These are phyloP conservation scores for Metarhizium anisopliae DNA, from an alignment of 2,329 filamentous ascomycete species.

Conservation along the genomic window DNA sequence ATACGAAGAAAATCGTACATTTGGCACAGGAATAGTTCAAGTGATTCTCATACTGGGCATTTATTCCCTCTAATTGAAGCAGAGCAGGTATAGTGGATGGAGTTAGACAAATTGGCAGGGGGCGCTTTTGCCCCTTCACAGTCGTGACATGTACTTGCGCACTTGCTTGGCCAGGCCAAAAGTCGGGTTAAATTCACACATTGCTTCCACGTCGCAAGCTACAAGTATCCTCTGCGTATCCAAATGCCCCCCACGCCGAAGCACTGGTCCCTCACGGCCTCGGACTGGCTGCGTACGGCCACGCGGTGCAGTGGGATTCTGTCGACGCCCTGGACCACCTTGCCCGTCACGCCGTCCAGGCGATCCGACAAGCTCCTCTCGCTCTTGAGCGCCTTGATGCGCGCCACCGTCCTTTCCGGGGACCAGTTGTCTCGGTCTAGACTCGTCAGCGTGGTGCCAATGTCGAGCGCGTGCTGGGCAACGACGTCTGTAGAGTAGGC, in stretches of 20 bases:
- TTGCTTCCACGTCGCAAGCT: too few relatives aligned
- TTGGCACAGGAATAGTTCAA: too few relatives aligned
- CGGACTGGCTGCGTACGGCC: constrained; percentile 45
- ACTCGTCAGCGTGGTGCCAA: constrained; percentile 34
- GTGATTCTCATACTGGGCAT: too few relatives aligned
- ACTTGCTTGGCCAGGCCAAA: too few relatives aligned
- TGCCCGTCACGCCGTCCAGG: constrained; percentile 37
- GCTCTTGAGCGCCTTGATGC: constrained; percentile 28
- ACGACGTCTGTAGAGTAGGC: constrained; percentile 14
- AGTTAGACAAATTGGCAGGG: too few relatives aligned
- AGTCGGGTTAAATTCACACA: too few relatives aligned
- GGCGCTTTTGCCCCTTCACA: too few relatives aligned
- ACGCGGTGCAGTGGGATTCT: constrained; percentile 48
- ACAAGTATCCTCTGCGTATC: constrained; percentile 18
- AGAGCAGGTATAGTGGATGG: too few relatives aligned
- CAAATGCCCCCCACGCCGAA: constrained; percentile 40
- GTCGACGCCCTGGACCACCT: constrained; percentile 46
- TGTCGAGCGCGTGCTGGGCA: constrained; percentile 28
- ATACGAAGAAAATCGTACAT: too few relatives aligned
- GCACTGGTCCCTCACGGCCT: constrained; percentile 36
- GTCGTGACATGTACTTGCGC: too few relatives aligned
- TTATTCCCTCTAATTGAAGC: too few relatives aligned
- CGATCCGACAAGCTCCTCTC: constrained; percentile 34
- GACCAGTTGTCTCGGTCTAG: constrained; percentile 37
- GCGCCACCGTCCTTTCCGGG: constrained; percentile 27